Evolutionary conservation across 2,329 filamentous ascomycete genomes (phyloP), one percentile per base, ranked within the genome.

Genomic region (Cercospora sp.): DNA sequence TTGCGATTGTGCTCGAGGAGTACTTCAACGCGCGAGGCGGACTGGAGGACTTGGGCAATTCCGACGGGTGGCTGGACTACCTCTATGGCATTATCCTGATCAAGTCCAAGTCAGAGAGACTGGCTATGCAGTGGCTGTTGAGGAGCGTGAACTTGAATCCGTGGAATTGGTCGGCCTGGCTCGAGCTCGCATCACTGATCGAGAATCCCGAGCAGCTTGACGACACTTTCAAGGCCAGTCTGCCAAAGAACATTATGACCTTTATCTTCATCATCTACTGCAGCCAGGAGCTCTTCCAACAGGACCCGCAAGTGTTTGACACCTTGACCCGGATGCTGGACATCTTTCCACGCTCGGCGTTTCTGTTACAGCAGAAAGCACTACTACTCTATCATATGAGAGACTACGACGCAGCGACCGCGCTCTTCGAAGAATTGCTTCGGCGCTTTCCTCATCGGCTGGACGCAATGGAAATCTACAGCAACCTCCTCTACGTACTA

Each of bases 101-200:
- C 40, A 97, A 94, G 79, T 91, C 94, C 69, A 97, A 97, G 80
- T 97, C 95, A 74, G 93, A 97, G 73, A 86, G 89, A 55, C 86
- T 91, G 69, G 95, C 95, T 1, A 89, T 94, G 79, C 88, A 91
- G 71, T 97, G 91, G 86, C 85, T 99, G n/a, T 84, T 97, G 62
- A 87, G 89, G 71, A 97, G 94, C 76, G 92, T 97, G 9, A 91
- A 96, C 78, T 83, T 93, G 49, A 97, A 93, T 75, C 92, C 93
- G 1, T 97, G 94, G 87, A 97, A 98, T 77, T 99, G 95, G 95
- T 93, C 93, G 7, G 94, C 93, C 70, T 99, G 95, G 95, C 86
- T 95, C 67, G 95, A 99, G 81, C 87, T 99, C 79, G 92, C 91
- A 3, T 89, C 89, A 45, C 84, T 98, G 28, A 87, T 97, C 68